Evolutionary conservation across 2,329 filamentous ascomycete species (phyloP).

Genomic region (Aureobasidium sp.): DNA sequence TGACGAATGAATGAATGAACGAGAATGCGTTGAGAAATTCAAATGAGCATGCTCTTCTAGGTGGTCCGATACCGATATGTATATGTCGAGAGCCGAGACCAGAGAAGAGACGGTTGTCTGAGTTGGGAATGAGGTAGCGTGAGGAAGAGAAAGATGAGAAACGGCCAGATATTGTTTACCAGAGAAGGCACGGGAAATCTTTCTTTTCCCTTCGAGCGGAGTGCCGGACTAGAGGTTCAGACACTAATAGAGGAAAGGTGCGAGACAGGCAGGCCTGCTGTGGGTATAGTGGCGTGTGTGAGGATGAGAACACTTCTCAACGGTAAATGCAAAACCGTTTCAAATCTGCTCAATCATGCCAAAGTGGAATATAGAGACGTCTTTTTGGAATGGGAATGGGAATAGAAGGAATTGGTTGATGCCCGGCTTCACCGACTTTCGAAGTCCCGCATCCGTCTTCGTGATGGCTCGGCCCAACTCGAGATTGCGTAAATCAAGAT

Average conservation of each 20-base stretch:
- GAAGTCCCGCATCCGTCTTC: not conserved
- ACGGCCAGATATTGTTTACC: slow-evolving; percentile 6
- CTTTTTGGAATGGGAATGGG: not conserved
- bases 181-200: slow-evolving; percentile 8
- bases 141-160: not conserved
- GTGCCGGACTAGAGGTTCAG: not conserved
- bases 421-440: slow-evolving; percentile 8
- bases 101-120: not conserved
- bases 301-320: slow-evolving; percentile 7
- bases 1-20: not conserved
- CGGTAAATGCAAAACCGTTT: slow-evolving; percentile 1
- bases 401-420: not conserved
- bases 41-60: slow-evolving; percentile 5
- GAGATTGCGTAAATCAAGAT: not conserved
- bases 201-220: slow-evolving; percentile 1
- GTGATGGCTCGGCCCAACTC: not conserved
- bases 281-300: slow-evolving; percentile 11
- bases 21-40: not conserved
- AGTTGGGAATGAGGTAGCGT: not conserved
- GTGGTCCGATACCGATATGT: slow-evolving; percentile 1
- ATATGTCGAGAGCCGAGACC: slow-evolving; percentile 9
- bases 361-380: not conserved
- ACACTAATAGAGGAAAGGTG: slow-evolving; percentile 5
- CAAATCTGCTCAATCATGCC: slow-evolving; percentile 3
- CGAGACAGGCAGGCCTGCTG: slow-evolving; percentile 4